These are phyloP conservation scores for sunflower (Helianthus annuus) DNA, from an alignment of 129 eudicot genomes.

Conservation along the genomic window DNA sequence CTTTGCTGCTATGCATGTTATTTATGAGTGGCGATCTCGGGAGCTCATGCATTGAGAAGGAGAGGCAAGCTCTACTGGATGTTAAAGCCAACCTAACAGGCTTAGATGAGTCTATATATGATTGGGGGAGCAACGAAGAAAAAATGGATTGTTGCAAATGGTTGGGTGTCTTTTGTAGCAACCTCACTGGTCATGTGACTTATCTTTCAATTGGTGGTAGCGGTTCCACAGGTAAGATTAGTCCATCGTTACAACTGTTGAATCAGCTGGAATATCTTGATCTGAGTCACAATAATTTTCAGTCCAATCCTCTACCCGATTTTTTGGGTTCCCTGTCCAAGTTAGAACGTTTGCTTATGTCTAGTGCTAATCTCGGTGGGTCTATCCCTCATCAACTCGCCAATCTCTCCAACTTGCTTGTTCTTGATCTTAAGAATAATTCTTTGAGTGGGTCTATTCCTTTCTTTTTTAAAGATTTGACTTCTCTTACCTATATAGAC, in stretches of 20 bases:
- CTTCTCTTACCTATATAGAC: neutral
- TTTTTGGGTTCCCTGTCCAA: constrained; percentile 22
- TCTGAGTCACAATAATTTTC: neutral
- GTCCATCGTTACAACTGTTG: constrained; percentile 26
- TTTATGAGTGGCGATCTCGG: neutral
- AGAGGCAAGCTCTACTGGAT: constrained; percentile 28
- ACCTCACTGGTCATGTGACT: constrained; percentile 34
- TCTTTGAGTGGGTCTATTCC: constrained; percentile 14
- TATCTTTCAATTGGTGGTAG: neutral
- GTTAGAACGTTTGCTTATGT: constrained; percentile 11
- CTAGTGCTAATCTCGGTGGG: constrained; percentile 3
- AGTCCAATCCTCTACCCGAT: neutral
- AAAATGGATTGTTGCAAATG: constrained; percentile 37
- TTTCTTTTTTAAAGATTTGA: neutral
- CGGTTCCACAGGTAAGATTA: constrained; percentile 21
- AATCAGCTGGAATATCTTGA: constrained; percentile 12
- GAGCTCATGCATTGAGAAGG: constrained; percentile 6
- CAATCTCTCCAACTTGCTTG: constrained; percentile 25
- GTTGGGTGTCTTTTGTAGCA: no score
- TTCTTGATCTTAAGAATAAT: constrained; percentile 21
- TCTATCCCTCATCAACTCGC: constrained; percentile 23
- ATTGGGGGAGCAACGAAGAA: constrained; percentile 38
- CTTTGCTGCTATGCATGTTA: neutral
- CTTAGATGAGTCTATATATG: neutral
- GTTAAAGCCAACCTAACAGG: constrained; percentile 12